Conservation (phyloP, 192 early-diverging fungal genomes). For the Backusella psychrophila region DNA sequence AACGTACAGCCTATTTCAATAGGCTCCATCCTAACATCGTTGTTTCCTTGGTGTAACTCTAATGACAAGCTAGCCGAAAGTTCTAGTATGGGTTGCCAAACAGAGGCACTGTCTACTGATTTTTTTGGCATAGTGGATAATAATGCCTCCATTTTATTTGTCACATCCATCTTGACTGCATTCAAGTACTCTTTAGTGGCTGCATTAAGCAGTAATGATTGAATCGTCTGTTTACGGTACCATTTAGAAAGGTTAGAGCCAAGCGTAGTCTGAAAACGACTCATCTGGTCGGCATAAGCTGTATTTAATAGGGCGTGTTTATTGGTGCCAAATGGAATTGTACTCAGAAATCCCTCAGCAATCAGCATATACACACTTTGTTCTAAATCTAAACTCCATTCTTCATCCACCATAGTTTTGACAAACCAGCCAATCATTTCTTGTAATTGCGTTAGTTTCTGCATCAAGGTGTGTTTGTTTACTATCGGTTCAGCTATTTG, state of each 20-base stretch:
- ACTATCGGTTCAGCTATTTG: neutral
- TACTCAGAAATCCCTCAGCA: constrained; percentile 17
- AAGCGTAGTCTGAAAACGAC: constrained; percentile 35
- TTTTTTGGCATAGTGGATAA: constrained; percentile 13
- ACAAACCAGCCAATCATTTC: constrained; percentile 18
- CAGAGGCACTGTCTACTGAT: neutral
- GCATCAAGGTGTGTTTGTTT: constrained; percentile 15
- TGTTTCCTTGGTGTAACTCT: constrained; percentile 35
- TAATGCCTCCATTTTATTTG: constrained; percentile 1
- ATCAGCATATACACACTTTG: constrained; percentile 23
- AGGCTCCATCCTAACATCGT: constrained; percentile 30
- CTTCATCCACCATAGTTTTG: neutral
- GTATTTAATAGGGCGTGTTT: constrained; percentile 35
- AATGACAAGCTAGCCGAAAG: constrained; percentile 23
- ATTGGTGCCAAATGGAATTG: constrained; percentile 39
- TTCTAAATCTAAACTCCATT: constrained; percentile 18
- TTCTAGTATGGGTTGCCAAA: constrained; percentile 26
- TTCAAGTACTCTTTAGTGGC: constrained; percentile 36
- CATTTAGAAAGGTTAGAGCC: constrained; percentile 35
- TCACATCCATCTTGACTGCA: constrained; percentile 11
- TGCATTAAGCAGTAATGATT: constrained; percentile 31
- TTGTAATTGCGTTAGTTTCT: constrained; percentile 6
- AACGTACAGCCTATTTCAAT: constrained; percentile 22
- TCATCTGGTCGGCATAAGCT: constrained; percentile 36
- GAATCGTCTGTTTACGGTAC: constrained; percentile 41